Percentiles rank a stretch among this genome's conserved stretches.
Evolutionary conservation across 805 yeast genomes (phyloP).

Genomic region (Pachysolen tannophilus): DNA sequence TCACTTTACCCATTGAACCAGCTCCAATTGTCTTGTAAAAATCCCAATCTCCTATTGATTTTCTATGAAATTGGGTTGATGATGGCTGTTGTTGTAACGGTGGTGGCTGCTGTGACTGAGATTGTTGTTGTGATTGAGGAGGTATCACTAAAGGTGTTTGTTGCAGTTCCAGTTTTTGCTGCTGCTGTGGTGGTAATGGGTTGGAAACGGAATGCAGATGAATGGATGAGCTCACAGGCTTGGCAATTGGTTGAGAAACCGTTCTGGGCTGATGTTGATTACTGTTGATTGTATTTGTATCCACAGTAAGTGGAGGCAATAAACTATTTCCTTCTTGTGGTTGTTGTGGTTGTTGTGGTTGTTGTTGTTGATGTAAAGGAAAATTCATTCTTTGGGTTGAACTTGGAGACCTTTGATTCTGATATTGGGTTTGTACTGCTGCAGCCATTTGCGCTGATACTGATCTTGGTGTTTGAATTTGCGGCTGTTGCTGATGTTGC

Average conservation of each 20-base stretch:
- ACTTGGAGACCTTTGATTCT: conserved; percentile 6
- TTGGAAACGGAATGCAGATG: too few species aligned
- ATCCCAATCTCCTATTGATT: conserved; percentile 94
- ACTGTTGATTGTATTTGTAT: too few species aligned
- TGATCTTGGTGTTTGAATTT: conserved; percentile 5
- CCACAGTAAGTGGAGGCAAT: conserved; percentile 7
- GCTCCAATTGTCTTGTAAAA: conserved; percentile 94
- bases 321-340: conserved; percentile 11
- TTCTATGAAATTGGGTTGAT: conserved; percentile 61
- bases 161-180: conserved; percentile 9
- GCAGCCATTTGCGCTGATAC: conserved; percentile 11
- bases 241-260: too few species aligned
- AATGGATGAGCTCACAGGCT: too few species aligned
- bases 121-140: conserved; percentile 7
- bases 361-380: conserved; percentile 11
- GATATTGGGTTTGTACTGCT: conserved; percentile 5
- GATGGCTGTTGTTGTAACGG: conserved; percentile 6
- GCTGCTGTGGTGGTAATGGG: conserved; percentile 7
- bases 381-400: conserved; percentile 1
- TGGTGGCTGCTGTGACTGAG: conserved; percentile 5
- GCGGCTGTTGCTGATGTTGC: conserved; percentile 9
- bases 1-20: conserved; percentile 98
- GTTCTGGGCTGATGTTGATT: too few species aligned
- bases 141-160: conserved; percentile 14
- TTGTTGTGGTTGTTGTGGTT: conserved; percentile 13